These are phyloP conservation scores for Xylaria sp. DNA, from an alignment of 2,329 filamentous ascomycete genomes.

Conservation along the genomic window DNA sequence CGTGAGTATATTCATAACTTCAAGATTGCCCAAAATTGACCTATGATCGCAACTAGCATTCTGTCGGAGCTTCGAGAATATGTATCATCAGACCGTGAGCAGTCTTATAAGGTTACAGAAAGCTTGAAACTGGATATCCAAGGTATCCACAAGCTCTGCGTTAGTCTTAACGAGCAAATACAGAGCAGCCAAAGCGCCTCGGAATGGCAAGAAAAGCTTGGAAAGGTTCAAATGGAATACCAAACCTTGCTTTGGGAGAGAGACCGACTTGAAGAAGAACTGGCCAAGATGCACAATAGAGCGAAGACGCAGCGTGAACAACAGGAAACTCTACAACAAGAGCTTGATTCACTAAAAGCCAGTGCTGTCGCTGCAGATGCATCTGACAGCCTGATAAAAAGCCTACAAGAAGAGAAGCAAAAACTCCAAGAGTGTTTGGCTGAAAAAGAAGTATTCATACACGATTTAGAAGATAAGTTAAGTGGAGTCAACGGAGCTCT, in stretches of 20 bases:
- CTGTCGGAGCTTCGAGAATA: conserved; percentile 30
- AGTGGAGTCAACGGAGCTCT: conserved; percentile 32
- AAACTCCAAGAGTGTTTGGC: conserved; percentile 27
- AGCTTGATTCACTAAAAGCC: conserved; percentile 28
- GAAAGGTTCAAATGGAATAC: conserved; percentile 18
- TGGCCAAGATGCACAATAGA: conserved; percentile 26
- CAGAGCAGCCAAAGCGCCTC: conserved; percentile 21
- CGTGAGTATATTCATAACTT: conserved; percentile 33
- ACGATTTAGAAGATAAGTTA: conserved; percentile 30
- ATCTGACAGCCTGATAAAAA: conserved; percentile 22
- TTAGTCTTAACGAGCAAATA: conserved; percentile 22
- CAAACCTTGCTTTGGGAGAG: conserved; percentile 31
- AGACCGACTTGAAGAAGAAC: conserved; percentile 36
- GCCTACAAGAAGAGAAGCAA: conserved; percentile 31
- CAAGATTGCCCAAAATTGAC: background rate
- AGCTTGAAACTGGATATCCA: conserved; percentile 27
- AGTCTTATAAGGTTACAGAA: conserved; percentile 21
- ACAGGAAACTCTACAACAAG: conserved; percentile 31
- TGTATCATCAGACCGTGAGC: conserved; percentile 21
- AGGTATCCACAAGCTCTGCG: conserved; percentile 24
- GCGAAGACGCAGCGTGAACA: conserved; percentile 25
- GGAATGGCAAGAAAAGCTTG: conserved; percentile 40
- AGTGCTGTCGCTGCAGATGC: conserved; percentile 22
- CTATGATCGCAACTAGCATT: conserved; percentile 31
- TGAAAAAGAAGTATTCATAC: conserved; percentile 35